A percentile compares a stretch with the other conserved stretches of the same genome.
These are phyloP conservation scores for Xylariaceae sp. DNA, from an alignment of 2,329 filamentous ascomycete genomes.

Conservation along the genomic window DNA sequence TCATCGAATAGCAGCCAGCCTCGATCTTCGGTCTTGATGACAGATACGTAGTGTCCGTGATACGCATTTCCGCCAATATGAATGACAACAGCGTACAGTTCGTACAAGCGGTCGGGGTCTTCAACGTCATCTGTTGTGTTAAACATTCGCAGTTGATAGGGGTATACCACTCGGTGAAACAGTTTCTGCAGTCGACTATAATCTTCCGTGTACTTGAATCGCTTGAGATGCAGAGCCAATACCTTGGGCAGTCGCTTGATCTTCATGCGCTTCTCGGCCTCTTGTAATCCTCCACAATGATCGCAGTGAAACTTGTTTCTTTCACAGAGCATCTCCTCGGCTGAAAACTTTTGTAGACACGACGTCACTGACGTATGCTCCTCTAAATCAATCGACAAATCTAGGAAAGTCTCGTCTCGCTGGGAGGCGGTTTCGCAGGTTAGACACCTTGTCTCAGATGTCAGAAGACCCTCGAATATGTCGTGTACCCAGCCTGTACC, in stretches of 20 bases:
- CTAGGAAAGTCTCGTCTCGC: slow-evolving; percentile 90
- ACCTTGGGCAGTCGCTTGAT: slow-evolving; percentile 92
- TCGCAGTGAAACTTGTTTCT: slow-evolving; percentile 99
- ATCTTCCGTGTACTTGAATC: slow-evolving; percentile 98
- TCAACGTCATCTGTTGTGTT: slow-evolving; percentile 95
- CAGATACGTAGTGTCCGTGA: slow-evolving; percentile 94
- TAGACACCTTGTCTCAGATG: slow-evolving; percentile 92
- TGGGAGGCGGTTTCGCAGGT: slow-evolving; percentile 96
- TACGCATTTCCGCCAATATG: slow-evolving; percentile 96
- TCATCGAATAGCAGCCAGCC: slow-evolving; percentile 97
- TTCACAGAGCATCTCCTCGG: slow-evolving; percentile 97
- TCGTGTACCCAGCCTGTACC: slow-evolving; percentile 91
- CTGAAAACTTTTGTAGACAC: slow-evolving; percentile 90
- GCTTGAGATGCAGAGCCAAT: slow-evolving; percentile 85
- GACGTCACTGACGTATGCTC: slow-evolving; percentile 95
- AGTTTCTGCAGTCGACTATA: slow-evolving; percentile 90
- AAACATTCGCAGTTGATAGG: slow-evolving; percentile 92
- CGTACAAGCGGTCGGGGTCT: slow-evolving; percentile 89
- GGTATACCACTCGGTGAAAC: slow-evolving; percentile 94
- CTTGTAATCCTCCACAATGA: slow-evolving; percentile 90
- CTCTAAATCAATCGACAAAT: slow-evolving; percentile 91
- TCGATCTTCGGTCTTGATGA: slow-evolving; percentile 93
- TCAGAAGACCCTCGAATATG: slow-evolving; percentile 89
- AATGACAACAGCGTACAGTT: slow-evolving; percentile 93
- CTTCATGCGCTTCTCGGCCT: slow-evolving; percentile 99